phyloP scores from a whole-genome alignment of 148 eudicot species.

The Rhododendron ovatum region DNA sequence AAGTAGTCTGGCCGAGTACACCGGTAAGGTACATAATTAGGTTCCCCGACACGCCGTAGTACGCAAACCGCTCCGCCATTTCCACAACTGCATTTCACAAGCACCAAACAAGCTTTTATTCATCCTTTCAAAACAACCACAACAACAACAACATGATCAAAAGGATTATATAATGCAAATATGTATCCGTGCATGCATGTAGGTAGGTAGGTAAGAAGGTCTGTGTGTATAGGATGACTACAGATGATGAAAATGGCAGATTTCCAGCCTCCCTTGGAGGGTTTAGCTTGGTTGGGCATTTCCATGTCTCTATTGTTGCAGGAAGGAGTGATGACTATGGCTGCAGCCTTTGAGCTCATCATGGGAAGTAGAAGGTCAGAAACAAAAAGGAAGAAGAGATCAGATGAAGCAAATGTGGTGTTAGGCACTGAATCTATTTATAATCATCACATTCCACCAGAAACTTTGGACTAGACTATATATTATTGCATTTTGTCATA shows the following conservation, averaged over 20 bases:
- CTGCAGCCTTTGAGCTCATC: slow-evolving; percentile 1
- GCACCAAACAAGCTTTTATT: background rate
- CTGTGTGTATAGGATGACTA: slow-evolving; percentile 9
- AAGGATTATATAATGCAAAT: background rate
- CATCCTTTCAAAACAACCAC: background rate
- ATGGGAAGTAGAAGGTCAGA: background rate
- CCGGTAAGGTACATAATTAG: slow-evolving; percentile 48
- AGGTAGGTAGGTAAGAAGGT: background rate
- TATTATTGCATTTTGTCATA: too few relatives aligned
- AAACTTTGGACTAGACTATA: too few relatives aligned
- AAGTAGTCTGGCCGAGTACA: slow-evolving; percentile 33
- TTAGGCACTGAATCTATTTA: background rate
- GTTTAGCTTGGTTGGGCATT: background rate
- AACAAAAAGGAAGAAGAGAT: background rate
- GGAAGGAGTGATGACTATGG: background rate
- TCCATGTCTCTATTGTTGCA: background rate
- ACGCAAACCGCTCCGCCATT: slow-evolving; percentile 46
- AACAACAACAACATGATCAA: background rate
- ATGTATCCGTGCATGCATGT: background rate
- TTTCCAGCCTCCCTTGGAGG: slow-evolving; percentile 40
- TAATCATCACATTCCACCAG: background rate
- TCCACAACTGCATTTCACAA: slow-evolving; percentile 32
- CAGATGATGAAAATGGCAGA: slow-evolving; percentile 60
- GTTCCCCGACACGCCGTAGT: slow-evolving; percentile 45
- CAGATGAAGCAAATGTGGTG: background rate